Base-by-base conservation (phyloP, 108 stramenopile genomes). In the Aurantiochytrium sp. region DNA sequence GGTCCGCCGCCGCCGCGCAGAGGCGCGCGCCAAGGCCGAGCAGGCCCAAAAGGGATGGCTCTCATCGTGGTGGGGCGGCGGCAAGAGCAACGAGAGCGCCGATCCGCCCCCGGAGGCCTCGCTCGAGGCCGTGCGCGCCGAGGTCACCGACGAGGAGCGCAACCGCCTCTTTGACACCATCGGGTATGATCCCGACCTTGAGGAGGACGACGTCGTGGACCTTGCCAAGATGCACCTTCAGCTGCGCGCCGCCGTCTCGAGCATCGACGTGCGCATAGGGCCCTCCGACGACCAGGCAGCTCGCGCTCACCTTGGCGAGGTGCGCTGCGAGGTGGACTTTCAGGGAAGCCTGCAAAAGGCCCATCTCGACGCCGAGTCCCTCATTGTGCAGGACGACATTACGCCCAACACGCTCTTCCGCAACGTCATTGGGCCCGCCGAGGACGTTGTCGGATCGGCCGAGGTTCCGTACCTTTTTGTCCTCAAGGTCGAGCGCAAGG, bases 1-100 rank as follows among this genome's bases (percentile, higher is more conserved):
- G 24, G 59, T 65, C 24, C 39, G 30, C n/a, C 39, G 73, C 6
- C 39, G 73, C 24, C 73, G 39, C 42, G 45, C 73, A 6, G 39
- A 41, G 39, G 39, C 73, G 0, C 73, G 42, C 32, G 73, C 73
- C 73, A 41, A 41, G 42, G 30, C 21, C 6, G 45, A 81, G 39
- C 42, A 81, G 32, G 73, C 39, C n/a, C 73, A 81, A 81, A 81
- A 81, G 73, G 73, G 73, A 12, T 81, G 73, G 73, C 30, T 81
- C 45, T 81, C 73, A 0, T 81, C 73, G 19, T 81, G 73, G 73
- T 81, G 73, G 73, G 45, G 73, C 45, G 73, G 73, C 24, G 42
- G 45, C 39, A 81, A 42, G 12, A 30, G 19, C 10, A 48, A 48
- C 42, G 42, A 81, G 45, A 12, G 10, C 39, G 8, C 12, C 21